Percentiles rank a stretch among this genome's conserved stretches.
Conservation (phyloP, 1,284 basidiomycete species). For the Rugosomyces carneus region DNA sequence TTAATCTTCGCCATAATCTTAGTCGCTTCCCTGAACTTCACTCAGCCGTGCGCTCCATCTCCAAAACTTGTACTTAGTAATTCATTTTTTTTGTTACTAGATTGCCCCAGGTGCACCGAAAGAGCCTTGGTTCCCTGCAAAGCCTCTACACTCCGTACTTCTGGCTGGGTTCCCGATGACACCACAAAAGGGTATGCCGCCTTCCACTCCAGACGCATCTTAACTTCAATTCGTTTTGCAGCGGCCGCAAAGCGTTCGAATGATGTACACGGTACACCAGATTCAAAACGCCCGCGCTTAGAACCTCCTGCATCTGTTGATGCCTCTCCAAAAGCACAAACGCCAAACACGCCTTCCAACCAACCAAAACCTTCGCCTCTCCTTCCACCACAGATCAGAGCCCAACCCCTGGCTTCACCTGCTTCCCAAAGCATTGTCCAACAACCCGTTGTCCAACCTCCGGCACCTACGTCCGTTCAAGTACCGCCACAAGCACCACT, state of each 20-base stretch:
- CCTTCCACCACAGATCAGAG: conserved; percentile 4
- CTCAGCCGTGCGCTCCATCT: conserved; percentile 32
- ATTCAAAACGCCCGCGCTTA: conserved; percentile 30
- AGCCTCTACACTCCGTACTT: conserved; percentile 37
- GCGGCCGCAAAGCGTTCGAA: conserved; percentile 28
- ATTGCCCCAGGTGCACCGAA: conserved; percentile 31
- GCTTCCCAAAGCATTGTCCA: conserved; percentile 2
- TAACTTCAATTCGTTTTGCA: conserved; percentile 3
- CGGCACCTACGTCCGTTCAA: conserved; percentile 3
- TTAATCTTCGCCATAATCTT: conserved; percentile 39
- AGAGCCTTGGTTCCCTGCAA: conserved; percentile 52
- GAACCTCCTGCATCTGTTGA: conserved; percentile 14
- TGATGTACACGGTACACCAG: conserved; percentile 25
- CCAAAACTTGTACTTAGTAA: background rate
- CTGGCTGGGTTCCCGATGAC: conserved; percentile 42
- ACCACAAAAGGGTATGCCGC: conserved; percentile 30
- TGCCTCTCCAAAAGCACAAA: conserved; percentile 17
- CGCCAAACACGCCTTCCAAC: conserved; percentile 14
- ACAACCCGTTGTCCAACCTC: conserved; percentile 8
- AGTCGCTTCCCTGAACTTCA: conserved; percentile 48
- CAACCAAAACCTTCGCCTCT: conserved; percentile 22
- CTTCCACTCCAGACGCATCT: conserved; percentile 6
- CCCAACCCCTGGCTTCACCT: conserved; percentile 8
- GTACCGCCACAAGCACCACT: background rate
- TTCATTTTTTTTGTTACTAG: conserved; percentile 23